Percentiles rank a stretch among this genome's conserved stretches.
These are phyloP conservation scores for Hexamita inflata DNA, from an alignment of 208 protist genomes.

Conservation along the genomic window DNA sequence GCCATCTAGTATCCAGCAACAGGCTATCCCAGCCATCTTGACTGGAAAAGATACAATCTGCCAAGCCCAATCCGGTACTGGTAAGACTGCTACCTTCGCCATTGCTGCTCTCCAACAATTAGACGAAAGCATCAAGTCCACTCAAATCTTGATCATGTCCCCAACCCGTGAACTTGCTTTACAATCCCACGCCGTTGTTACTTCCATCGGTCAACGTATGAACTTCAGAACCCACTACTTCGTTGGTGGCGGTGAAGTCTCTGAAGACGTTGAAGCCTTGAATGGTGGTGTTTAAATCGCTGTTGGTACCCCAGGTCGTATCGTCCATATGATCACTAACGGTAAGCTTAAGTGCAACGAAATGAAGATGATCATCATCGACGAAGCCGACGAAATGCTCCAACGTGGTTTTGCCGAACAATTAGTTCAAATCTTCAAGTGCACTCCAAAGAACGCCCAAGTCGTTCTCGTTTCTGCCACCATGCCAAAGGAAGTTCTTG, in stretches of 20 bases:
- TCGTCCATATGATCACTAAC: constrained; percentile 86
- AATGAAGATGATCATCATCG: constrained; percentile 79
- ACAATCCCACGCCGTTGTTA: constrained; percentile 78
- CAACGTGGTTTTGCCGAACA: constrained; percentile 88
- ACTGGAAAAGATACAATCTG: constrained; percentile 76
- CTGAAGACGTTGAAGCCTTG: constrained; percentile 33
- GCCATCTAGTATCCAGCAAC: constrained; percentile 91
- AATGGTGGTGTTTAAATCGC: constrained; percentile 63
- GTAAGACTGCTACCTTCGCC: constrained; percentile 89
- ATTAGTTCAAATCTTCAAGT: constrained; percentile 93
- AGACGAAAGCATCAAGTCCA: constrained; percentile 56
- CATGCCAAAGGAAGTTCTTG: constrained; percentile 87
- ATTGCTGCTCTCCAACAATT: constrained; percentile 55
- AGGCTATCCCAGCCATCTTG: constrained; percentile 64
- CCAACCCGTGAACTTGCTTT: constrained; percentile 87
- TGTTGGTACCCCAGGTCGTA: constrained; percentile 86
- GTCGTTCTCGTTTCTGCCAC: constrained; percentile 92
- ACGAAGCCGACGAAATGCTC: constrained; percentile 99
- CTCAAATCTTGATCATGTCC: constrained; percentile 81
- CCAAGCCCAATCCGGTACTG: constrained; percentile 90
- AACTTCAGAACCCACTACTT: constrained; percentile 55
- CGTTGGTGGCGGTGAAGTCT: constrained; percentile 70
- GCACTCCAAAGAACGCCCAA: constrained; percentile 59
- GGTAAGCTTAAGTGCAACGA: constrained; percentile 55
- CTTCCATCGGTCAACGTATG: constrained; percentile 73